Evolutionary conservation across 2,329 filamentous ascomycete genomes (phyloP).

Genomic region (Hypoxylon sp.): DNA sequence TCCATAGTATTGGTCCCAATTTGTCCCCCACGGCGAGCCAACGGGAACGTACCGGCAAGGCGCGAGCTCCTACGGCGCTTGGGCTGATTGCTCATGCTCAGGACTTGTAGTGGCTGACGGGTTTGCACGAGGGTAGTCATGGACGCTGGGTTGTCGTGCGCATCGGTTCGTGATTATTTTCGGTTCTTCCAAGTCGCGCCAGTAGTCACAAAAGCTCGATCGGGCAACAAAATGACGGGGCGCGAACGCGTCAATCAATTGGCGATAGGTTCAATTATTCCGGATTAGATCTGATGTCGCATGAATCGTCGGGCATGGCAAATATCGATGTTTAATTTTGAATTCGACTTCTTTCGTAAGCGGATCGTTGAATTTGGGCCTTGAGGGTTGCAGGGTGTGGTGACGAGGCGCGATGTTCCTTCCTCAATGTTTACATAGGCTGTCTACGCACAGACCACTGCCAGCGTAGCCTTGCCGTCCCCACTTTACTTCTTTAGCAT

Average conservation of each 20-base stretch:
- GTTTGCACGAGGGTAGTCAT: constrained; percentile 78
- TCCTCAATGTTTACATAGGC: constrained; percentile 52
- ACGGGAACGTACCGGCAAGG: constrained; percentile 67
- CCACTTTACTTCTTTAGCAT: background rate
- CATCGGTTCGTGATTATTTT: constrained; percentile 43
- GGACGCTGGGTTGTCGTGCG: constrained; percentile 62
- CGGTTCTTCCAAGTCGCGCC: constrained; percentile 34
- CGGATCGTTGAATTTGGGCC: constrained; percentile 25
- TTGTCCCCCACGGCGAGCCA: constrained; percentile 3
- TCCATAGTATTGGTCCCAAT: constrained; percentile 23
- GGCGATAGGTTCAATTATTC: constrained; percentile 23
- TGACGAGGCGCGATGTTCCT: constrained; percentile 49
- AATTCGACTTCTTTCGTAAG: constrained; percentile 22
- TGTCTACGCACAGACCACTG: constrained; percentile 46
- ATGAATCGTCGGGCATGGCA: constrained; percentile 1
- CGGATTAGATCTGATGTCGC: constrained; percentile 23
- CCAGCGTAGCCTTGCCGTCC: constrained; percentile 25
- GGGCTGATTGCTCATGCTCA: constrained; percentile 76
- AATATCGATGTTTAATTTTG: constrained; percentile 38
- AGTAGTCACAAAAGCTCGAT: constrained; percentile 13
- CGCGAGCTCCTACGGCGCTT: constrained; percentile 74
- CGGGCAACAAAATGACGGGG: constrained; percentile 18
- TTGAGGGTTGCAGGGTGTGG: constrained; percentile 34
- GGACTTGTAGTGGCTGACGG: constrained; percentile 73
- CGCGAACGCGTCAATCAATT: constrained; percentile 40